phyloP scores from a whole-genome alignment of 2,329 filamentous ascomycete species.

The Alternaria tenuissima region DNA sequence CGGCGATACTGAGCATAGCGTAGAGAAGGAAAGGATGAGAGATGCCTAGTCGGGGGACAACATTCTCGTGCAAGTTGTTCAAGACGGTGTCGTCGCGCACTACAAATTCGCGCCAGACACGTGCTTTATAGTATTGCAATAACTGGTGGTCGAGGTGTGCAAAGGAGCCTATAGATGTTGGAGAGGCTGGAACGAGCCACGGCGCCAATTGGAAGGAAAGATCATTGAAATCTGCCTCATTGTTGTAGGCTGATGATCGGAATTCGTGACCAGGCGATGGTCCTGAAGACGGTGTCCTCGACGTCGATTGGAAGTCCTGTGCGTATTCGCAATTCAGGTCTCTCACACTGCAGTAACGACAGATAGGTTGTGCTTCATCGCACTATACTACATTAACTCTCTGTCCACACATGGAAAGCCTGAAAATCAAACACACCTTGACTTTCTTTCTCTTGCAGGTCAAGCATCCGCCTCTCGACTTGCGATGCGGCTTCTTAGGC shows the following conservation, averaged over 20 bases:
- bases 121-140: constrained; percentile 38
- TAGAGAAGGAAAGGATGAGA: constrained; percentile 36
- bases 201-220: constrained; percentile 7
- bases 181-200: constrained; percentile 29
- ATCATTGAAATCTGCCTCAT: constrained; percentile 25
- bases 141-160: constrained; percentile 29
- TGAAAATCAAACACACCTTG: constrained; percentile 30
- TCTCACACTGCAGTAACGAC: constrained; percentile 39
- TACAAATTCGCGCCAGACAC: constrained; percentile 35
- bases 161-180: constrained; percentile 33
- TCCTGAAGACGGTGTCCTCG: not conserved
- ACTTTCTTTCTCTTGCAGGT: constrained; percentile 48
- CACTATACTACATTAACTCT: constrained; percentile 29
- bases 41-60: constrained; percentile 32
- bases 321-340: constrained; percentile 37
- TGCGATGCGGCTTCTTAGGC: constrained; percentile 44
- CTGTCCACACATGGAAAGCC: not conserved
- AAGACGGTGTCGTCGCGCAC: constrained; percentile 27
- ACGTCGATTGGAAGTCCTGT: constrained; percentile 16
- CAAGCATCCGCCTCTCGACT: constrained; percentile 42
- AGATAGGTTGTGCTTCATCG: constrained; percentile 39
- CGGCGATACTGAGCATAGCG: constrained; percentile 39
- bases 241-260: not conserved
- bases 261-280: not conserved
- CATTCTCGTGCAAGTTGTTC: constrained; percentile 31